These are phyloP conservation scores for Botryotinia globosa DNA, from an alignment of 2,329 filamentous ascomycete genomes.

Conservation along the genomic window DNA sequence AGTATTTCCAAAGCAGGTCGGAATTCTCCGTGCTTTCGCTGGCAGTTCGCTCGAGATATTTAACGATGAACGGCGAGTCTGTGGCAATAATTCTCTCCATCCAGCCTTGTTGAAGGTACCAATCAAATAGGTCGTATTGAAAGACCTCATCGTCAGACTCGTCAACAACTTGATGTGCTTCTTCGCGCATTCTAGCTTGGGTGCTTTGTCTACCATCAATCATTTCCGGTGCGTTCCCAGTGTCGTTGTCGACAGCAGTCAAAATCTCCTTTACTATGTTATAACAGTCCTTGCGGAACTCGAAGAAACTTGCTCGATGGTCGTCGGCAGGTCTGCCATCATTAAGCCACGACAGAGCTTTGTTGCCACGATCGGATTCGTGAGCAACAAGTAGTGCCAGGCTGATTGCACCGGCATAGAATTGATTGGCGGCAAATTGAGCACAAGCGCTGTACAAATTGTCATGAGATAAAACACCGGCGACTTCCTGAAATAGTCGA, in stretches of 20 bases:
- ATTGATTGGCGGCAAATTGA: slow-evolving; percentile 78
- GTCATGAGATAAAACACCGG: slow-evolving; percentile 73
- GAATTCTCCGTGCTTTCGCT: slow-evolving; percentile 71
- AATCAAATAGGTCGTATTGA: slow-evolving; percentile 94
- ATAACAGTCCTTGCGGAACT: slow-evolving; percentile 76
- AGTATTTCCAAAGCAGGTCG: slow-evolving; percentile 90
- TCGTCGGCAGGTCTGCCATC: slow-evolving; percentile 75
- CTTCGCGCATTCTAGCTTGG: slow-evolving; percentile 72
- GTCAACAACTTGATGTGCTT: slow-evolving; percentile 90
- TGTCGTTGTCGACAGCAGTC: slow-evolving; percentile 69
- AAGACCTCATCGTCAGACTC: slow-evolving; percentile 89
- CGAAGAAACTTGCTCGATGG: slow-evolving; percentile 56
- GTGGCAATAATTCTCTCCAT: slow-evolving; percentile 82
- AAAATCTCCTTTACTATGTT: slow-evolving; percentile 83
- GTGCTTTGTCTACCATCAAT: slow-evolving; percentile 76
- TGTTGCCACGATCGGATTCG: slow-evolving; percentile 83
- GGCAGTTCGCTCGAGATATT: slow-evolving; percentile 78
- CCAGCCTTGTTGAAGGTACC: slow-evolving; percentile 86
- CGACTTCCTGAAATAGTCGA: slow-evolving; percentile 83
- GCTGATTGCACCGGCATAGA: slow-evolving; percentile 91
- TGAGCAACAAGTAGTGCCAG: slow-evolving; percentile 79
- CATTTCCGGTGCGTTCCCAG: slow-evolving; percentile 65
- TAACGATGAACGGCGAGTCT: slow-evolving; percentile 79
- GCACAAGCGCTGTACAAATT: slow-evolving; percentile 75
- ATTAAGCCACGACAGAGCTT: slow-evolving; percentile 80